These are phyloP conservation scores for Capsella rubella DNA, from an alignment of 441 rosid genomes.

Conservation along the genomic window DNA sequence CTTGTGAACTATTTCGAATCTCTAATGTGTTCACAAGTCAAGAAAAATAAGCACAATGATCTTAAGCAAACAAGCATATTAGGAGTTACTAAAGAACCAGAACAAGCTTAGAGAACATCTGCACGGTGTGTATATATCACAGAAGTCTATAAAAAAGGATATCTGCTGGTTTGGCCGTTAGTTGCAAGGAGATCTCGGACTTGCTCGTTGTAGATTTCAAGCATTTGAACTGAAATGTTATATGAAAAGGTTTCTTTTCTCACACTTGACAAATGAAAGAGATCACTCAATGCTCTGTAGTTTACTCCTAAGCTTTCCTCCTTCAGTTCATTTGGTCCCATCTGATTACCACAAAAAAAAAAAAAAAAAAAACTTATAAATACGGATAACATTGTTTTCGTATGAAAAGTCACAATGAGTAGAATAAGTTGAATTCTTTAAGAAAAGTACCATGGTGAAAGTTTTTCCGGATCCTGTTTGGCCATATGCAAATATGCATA, in stretches of 20 bases:
- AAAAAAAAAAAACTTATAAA: neutral
- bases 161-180: slow-evolving; percentile 57
- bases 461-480: slow-evolving; percentile 87
- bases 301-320: slow-evolving; percentile 74
- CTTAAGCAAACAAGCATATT: slow-evolving; percentile 10
- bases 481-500: slow-evolving; percentile 85
- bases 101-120: neutral
- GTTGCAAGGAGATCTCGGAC: slow-evolving; percentile 71
- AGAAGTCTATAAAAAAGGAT: slow-evolving; percentile 51
- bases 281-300: slow-evolving; percentile 71
- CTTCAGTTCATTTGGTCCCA: slow-evolving; percentile 69
- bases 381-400: neutral
- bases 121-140: neutral
- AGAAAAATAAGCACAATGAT: slow-evolving; percentile 38
- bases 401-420: neutral
- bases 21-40: slow-evolving; percentile 63
- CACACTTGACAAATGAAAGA: slow-evolving; percentile 57
- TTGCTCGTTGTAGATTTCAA: slow-evolving; percentile 81
- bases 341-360: slow-evolving; percentile 44
- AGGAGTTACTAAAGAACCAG: neutral
- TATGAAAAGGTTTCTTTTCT: slow-evolving; percentile 61
- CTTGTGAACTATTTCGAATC: slow-evolving; percentile 69
- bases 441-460: slow-evolving; percentile 65
- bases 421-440: slow-evolving; percentile 3
- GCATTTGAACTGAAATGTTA: slow-evolving; percentile 73